Evolutionary conservation across 495 filamentous ascomycete genomes (phyloP).

Genomic region (Penicillium ochrochloron): DNA sequence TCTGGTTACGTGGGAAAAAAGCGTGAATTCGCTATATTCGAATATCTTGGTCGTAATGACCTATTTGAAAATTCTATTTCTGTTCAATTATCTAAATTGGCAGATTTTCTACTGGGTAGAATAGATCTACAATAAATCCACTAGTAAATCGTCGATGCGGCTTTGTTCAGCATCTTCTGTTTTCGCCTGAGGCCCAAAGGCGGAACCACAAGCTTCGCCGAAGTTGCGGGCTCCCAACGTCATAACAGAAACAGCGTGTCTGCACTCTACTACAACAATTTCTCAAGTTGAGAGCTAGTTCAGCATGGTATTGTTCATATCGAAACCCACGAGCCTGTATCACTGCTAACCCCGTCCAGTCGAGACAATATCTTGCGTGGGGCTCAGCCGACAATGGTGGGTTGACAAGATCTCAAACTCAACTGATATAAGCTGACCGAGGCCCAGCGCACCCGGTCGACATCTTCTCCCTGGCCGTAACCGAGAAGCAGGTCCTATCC

Average conservation of each 20-base stretch:
- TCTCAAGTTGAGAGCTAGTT: neutral
- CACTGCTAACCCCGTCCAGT: conserved; percentile 56
- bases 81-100: conserved; percentile 6
- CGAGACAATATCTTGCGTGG: conserved; percentile 94
- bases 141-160: neutral
- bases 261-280: neutral
- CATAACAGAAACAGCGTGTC: neutral
- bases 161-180: conserved; percentile 1
- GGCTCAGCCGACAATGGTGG: conserved; percentile 87
- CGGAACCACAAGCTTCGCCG: conserved; percentile 11
- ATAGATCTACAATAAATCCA: too few relatives aligned
- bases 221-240: conserved; percentile 5
- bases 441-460: conserved; percentile 78
- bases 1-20: conserved; percentile 40
- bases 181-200: conserved; percentile 15
- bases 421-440: conserved; percentile 27
- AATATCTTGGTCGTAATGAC: conserved; percentile 7
- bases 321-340: neutral
- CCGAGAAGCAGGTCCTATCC: conserved; percentile 73
- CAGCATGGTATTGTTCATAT: conserved; percentile 1
- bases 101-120: neutral
- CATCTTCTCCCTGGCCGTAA: conserved; percentile 89
- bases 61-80: neutral
- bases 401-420: conserved; percentile 24
- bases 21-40: conserved; percentile 6